Evolutionary conservation across 371 early-diverging fungal genomes (phyloP), one percentile per base, ranked within the genome.

Genomic region (Sporodiniella umbellata): DNA sequence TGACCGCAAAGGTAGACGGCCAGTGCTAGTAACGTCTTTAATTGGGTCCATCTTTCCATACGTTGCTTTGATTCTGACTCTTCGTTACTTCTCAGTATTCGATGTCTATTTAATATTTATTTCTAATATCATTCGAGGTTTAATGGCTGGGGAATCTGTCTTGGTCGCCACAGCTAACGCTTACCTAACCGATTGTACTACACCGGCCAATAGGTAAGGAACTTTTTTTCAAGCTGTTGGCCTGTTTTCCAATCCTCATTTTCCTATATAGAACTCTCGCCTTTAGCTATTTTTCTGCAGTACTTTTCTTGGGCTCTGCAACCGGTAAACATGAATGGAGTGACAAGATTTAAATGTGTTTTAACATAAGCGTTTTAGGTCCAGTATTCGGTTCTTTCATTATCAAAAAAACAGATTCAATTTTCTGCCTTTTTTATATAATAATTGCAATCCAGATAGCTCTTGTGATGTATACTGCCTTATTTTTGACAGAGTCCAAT

Each of bases 401-500:
- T 3, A 17, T 56, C 18, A 52, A 68, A 51, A 15, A 56, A 51
- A 66, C 66, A 0, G 64, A 54, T 2, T 31, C 31, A 6, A 38
- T 78, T 22, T 17, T 64, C 18, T 46, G 53, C 12, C 28, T 78
- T 1, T 66, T 80, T 11, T 79, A 65, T 22, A 42, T 73, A 37
- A 64, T 65, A 3, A 21, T 78, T 12, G 33, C 35, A 0, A 24
- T 45, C 25, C 47, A 53, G 23, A 7, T 58, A 11, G 1, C 66
- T 0, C 59, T 64, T 23, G 42, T 61, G 7, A 6, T 74, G 0
- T 68, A 71, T 35, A 37, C 48, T 2, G 28, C 62, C 15, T 56
- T 61, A 15, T 0, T 70, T 22, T 21, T 82, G 22, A 80, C 83
- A 1, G 83, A 83, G 50, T 80, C 83, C 31, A 42, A 60, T 21